Evolutionary conservation across 495 filamentous ascomycete species (phyloP), one percentile per base, ranked within the genome.

Genomic region (Aspergillus affinis): DNA sequence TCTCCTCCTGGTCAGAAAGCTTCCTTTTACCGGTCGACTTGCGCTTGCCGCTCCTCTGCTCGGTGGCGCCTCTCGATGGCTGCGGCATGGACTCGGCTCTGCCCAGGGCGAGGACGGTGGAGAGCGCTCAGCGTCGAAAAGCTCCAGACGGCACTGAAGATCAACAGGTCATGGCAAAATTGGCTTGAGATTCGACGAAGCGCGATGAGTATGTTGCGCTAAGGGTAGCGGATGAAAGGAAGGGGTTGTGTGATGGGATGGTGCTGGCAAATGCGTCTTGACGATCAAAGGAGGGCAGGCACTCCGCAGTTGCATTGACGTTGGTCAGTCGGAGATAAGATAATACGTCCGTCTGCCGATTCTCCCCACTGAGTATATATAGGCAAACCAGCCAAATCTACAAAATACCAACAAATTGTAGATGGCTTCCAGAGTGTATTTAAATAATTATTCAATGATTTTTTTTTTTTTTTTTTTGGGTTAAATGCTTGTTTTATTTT

Each of bases 71-170:
- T 67, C 67, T 75, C 58, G 74, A 65, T 58, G 71, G 72, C 66
- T 74, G 73, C 73, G 74, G 76, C 78, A 80, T 80, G 74, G 75
- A 80, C 74, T 74, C 74, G 74, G 71, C 73, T 72, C 62, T 62
- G 65, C 71, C 71, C 71, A 65, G 67, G 59, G 51, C 30, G 61
- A 60, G 54, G 65, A 57, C 54, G 45, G 41, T 50, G 60, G 58
- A 52, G 59, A 57, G 58, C 64, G 57, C 58, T 66, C 61, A 65
- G 67, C 55, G 64, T 61, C 51, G 61, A 62, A 63, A 63, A 50
- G 58, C 62, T 63, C 67, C 61, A 57, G 63, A 55, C 19, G 50
- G 32, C 49, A 21, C 27, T 51, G 45, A 58, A 27, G 51, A 13
- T 55, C 46, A 56, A 59, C 48, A 51, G 56, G 48, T 49, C 67